These are phyloP conservation scores for Tephrocybe rancida DNA, from an alignment of 768 basidiomycete genomes.

Conservation along the genomic window DNA sequence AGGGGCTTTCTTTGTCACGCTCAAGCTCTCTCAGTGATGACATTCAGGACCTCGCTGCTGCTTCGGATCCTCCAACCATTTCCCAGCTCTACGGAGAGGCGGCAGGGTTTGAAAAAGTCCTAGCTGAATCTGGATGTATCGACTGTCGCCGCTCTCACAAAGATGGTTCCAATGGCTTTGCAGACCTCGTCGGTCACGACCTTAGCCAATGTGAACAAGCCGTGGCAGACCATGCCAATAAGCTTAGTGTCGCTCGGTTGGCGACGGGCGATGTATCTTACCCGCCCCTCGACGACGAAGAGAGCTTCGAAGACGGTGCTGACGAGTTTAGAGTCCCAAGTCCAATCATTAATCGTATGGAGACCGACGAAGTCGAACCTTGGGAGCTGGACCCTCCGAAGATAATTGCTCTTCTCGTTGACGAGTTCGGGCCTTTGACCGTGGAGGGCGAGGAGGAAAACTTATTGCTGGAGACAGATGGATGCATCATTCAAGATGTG, in stretches of 20 bases:
- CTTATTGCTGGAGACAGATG: conserved; percentile 56
- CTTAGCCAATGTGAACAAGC: conserved; percentile 36
- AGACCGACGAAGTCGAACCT: conserved; percentile 24
- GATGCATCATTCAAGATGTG: conserved; percentile 49
- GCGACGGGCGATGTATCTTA: conserved; percentile 21
- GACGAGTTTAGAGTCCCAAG: not conserved
- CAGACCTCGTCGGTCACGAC: conserved; percentile 43
- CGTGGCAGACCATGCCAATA: conserved; percentile 34
- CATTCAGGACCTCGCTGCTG: conserved; percentile 10
- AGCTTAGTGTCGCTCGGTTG: conserved; percentile 39
- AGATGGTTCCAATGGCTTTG: conserved; percentile 35
- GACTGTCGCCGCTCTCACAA: conserved; percentile 15
- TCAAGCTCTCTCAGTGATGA: conserved; percentile 18
- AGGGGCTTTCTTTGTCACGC: conserved; percentile 6
- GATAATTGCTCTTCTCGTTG: conserved; percentile 49
- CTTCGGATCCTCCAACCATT: conserved; percentile 26
- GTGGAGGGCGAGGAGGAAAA: conserved; percentile 46
- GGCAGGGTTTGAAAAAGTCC: conserved; percentile 36
- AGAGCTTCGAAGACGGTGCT: not conserved
- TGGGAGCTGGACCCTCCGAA: conserved; percentile 46
- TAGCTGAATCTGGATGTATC: conserved; percentile 28
- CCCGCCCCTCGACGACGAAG: conserved; percentile 18
- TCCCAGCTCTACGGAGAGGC: conserved; percentile 41
- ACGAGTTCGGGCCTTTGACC: conserved; percentile 60
- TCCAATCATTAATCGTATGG: conserved; percentile 26